Evolutionary conservation across 495 filamentous ascomycete species (phyloP).

Genomic region (Penicillium mononematosum): DNA sequence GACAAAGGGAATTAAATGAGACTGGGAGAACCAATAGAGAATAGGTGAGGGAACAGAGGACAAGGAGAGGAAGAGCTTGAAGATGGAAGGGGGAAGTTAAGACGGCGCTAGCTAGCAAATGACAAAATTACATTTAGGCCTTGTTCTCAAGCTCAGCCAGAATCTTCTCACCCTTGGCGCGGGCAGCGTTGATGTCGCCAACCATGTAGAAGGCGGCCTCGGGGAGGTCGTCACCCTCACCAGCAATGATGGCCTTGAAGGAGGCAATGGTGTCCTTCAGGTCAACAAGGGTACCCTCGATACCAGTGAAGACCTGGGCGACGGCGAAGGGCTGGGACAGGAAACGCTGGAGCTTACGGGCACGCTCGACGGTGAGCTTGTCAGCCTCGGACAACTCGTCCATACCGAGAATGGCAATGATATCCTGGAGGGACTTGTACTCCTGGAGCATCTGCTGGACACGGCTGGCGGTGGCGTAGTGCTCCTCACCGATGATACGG

Average conservation of each 20-base stretch:
- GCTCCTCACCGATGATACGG: constrained; percentile 94
- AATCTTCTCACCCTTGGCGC: constrained; percentile 99
- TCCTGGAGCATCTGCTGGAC: constrained; percentile 99
- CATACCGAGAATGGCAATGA: constrained; percentile 99
- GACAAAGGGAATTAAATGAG: constrained; percentile 36
- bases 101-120: constrained; percentile 34
- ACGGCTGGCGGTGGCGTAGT: constrained; percentile 90
- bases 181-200: constrained; percentile 88
- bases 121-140: constrained; percentile 55
- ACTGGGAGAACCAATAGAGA: constrained; percentile 14
- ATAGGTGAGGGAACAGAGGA: constrained; percentile 14
- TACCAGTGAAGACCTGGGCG: constrained; percentile 98
- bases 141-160: constrained; percentile 85
- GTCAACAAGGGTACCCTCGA: constrained; percentile 95
- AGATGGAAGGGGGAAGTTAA: constrained; percentile 19
- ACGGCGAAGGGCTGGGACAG: constrained; percentile 98
- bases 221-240: constrained; percentile 92
- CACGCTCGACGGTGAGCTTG: constrained; percentile 99
- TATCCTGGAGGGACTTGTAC: constrained; percentile 99
- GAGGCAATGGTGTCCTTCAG: constrained; percentile 95
- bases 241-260: constrained; percentile 96
- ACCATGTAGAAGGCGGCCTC: constrained; percentile 99
- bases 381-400: constrained; percentile 98
- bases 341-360: constrained; percentile 99
- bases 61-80: constrained; percentile 34